Conservation (phyloP, 352 stramenopile genomes). For the Pythium folliculosum region DNA sequence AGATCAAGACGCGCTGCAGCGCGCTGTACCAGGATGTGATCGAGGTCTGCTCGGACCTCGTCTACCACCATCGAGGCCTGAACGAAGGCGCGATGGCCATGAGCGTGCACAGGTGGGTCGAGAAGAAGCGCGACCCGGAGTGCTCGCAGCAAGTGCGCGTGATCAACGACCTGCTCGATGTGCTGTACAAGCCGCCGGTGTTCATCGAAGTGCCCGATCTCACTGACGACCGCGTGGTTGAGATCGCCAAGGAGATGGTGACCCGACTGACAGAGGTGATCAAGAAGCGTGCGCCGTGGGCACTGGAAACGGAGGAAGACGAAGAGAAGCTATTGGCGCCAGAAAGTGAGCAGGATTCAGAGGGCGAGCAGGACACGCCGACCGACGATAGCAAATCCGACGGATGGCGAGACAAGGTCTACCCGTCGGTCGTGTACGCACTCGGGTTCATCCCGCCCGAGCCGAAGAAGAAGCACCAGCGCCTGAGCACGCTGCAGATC, state of each 20-base stretch:
- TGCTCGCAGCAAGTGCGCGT: conserved; percentile 68
- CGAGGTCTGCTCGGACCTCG: conserved; percentile 83
- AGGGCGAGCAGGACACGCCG: conserved; percentile 18
- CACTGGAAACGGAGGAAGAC: conserved; percentile 38
- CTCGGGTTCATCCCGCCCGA: conserved; percentile 65
- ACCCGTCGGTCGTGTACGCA: conserved; percentile 67
- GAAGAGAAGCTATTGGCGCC: conserved; percentile 21
- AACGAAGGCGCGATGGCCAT: conserved; percentile 87
- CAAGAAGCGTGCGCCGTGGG: conserved; percentile 67
- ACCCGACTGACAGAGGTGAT: conserved; percentile 43
- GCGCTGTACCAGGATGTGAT: conserved; percentile 85
- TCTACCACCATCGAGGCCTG: conserved; percentile 71
- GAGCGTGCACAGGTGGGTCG: conserved; percentile 87
- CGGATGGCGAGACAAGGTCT: conserved; percentile 59
- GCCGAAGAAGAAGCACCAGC: conserved; percentile 45
- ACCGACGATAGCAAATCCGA: conserved; percentile 8
- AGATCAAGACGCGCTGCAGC: conserved; percentile 72
- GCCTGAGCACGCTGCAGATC: conserved; percentile 80
- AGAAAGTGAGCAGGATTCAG: conserved; percentile 8
- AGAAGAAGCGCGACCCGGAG: conserved; percentile 66
- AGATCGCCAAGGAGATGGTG: conserved; percentile 50
- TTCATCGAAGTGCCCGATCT: conserved; percentile 74
- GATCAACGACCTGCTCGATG: conserved; percentile 76
- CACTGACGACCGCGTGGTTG: conserved; percentile 43
- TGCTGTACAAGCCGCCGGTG: conserved; percentile 59